A percentile compares a stretch with the other conserved stretches of the same genome.
These are phyloP conservation scores for Coniophora puteana DNA, from an alignment of 1,284 basidiomycete species.

Conservation along the genomic window DNA sequence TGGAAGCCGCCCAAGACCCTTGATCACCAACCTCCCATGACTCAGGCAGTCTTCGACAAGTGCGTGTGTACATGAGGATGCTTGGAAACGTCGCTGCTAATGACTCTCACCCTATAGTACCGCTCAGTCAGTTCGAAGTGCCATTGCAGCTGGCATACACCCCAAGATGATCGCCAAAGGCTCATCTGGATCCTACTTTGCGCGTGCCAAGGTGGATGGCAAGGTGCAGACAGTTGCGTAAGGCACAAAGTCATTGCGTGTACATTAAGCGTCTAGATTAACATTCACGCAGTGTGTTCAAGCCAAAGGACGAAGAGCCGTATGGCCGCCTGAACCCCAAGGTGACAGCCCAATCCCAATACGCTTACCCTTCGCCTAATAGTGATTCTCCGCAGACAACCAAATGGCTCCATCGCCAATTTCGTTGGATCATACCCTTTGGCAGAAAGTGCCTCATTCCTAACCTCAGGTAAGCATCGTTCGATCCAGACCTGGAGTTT, in stretches of 20 bases:
- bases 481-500: background rate
- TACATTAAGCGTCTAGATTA: conserved; percentile 2
- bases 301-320: conserved; percentile 88
- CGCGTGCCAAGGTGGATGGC: conserved; percentile 68
- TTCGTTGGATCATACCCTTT: conserved; percentile 83
- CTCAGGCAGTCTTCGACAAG: conserved; percentile 65
- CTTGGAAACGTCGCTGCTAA: conserved; percentile 1
- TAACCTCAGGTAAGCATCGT: conserved; percentile 61
- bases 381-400: conserved; percentile 53
- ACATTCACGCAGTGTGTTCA: conserved; percentile 63
- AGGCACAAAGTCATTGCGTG: conserved; percentile 24
- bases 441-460: conserved; percentile 83
- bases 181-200: conserved; percentile 86
- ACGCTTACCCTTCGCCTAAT: background rate
- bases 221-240: conserved; percentile 76
- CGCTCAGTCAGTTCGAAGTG: conserved; percentile 60
- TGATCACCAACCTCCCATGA: conserved; percentile 74
- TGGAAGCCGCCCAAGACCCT: conserved; percentile 60
- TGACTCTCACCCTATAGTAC: conserved; percentile 45
- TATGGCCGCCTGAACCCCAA: conserved; percentile 83
- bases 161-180: conserved; percentile 88
- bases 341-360: conserved; percentile 30
- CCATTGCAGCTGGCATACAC: conserved; percentile 74
- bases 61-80: conserved; percentile 32
- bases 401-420: conserved; percentile 88